Base-by-base conservation (phyloP, 2,329 filamentous ascomycete genomes). In the Hymenoscyphus repandus region DNA sequence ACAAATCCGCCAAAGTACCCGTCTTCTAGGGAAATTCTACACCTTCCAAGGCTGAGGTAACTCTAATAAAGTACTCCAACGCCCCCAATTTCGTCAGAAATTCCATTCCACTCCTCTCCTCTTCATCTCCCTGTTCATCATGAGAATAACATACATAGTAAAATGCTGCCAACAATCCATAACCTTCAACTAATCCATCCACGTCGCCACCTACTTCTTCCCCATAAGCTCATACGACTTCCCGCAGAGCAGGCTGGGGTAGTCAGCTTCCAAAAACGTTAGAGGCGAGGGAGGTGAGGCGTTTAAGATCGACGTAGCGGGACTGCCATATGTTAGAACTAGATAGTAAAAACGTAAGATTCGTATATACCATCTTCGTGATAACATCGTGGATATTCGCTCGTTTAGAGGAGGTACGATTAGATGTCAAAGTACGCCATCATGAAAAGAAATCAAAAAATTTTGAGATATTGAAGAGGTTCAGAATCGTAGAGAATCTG, bases 331-430 rank as follows among this genome's bases (percentile, higher is more conserved):
- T 4, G 18, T 45, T 45, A 30, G n/a, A 17, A 15, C 15, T 45
- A 13, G 11, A 13, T 45, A 13, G 22, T 22, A 18, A 18, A 17
- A 10, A 27, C 15, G 33, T 1, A 4, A 36, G 43, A 12, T n/a
- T n/a, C n/a, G n/a, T n/a, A n/a, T 7, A 17, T 39, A 47, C 45
- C 47, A 50, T 50, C 37, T 50, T 50, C 12, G 47, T 45, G 10
- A 50, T 41, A 22, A 32, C 15, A 33, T 50, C 41, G 20, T 50
- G 41, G 20, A 50, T 45, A 20, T 50, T 40, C 3, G 33, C 41
- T 17, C 47, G 6, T 20, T 50, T 40, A n/a, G 10, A 50, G 7
- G 15, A 50, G 34, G 37, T 50, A 45, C 0, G 17, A 10, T 33
- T 38, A 13, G n/a, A 45, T 33, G 10, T 43, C 22, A 18, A 45